A percentile compares a stretch with the other conserved stretches of the same genome.
Conservation (phyloP, 345 rosid genomes). For the Brassica rapa region DNA sequence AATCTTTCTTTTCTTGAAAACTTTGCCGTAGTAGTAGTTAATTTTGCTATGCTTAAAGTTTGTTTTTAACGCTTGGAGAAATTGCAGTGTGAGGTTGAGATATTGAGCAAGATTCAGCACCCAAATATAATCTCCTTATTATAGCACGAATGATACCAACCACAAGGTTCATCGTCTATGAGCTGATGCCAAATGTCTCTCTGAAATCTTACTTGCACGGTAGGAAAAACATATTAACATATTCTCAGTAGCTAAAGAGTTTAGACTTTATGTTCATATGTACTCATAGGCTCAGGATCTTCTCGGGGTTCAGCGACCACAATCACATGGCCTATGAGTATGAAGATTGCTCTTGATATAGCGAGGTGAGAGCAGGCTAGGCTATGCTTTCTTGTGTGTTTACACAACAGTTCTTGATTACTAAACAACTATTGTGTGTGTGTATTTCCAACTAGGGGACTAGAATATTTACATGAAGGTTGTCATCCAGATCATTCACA, state of each 20-base stretch:
- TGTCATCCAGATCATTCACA: slow-evolving; percentile 93
- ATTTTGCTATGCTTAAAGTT: background rate
- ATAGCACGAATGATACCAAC: slow-evolving; percentile 59
- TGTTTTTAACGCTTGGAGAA: background rate
- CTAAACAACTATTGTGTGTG: background rate
- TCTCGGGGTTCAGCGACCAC: slow-evolving; percentile 71
- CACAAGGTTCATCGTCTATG: slow-evolving; percentile 70
- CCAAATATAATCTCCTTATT: slow-evolving; percentile 70
- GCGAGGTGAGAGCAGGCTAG: slow-evolving; percentile 63
- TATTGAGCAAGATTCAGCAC: slow-evolving; percentile 76
- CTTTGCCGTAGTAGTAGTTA: slow-evolving; percentile 9
- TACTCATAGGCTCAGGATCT: slow-evolving; percentile 52
- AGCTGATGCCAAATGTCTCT: slow-evolving; percentile 88
- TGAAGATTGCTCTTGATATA: slow-evolving; percentile 89
- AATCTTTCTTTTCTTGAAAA: background rate
- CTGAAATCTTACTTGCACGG: slow-evolving; percentile 90
- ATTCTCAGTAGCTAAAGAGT: slow-evolving; percentile 3
- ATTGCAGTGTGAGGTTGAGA: slow-evolving; percentile 83
- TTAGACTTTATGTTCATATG: background rate
- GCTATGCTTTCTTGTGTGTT: background rate
- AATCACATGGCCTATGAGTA: slow-evolving; percentile 82
- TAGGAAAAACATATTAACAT: slow-evolving; percentile 35
- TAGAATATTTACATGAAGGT: slow-evolving; percentile 90
- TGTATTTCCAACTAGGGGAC: slow-evolving; percentile 60
- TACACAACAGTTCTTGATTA: background rate